Conservation (phyloP, 2,329 filamentous ascomycete genomes). For the Emericellopsis cladophorae region DNA sequence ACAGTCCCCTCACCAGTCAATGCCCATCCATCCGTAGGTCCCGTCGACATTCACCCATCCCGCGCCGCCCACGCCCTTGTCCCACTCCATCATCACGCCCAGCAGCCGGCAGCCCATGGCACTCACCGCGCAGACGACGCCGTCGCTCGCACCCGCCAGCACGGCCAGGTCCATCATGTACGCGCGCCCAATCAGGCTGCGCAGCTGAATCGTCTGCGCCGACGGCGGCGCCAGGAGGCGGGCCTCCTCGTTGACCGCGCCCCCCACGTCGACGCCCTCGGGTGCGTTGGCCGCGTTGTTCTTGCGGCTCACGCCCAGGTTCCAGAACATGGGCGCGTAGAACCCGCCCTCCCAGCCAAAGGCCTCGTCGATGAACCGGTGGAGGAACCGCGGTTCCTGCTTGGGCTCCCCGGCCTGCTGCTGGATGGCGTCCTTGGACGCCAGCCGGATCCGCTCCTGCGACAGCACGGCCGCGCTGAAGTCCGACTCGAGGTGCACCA, state of each 20-base stretch:
- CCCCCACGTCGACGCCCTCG: conserved; percentile 9
- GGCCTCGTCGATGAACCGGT: conserved; percentile 41
- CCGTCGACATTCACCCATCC: conserved; percentile 75
- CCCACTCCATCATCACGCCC: conserved; percentile 82
- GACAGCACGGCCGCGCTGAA: conserved; percentile 47
- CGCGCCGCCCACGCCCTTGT: conserved; percentile 44
- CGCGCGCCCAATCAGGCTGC: conserved; percentile 65
- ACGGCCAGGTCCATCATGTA: conserved; percentile 74
- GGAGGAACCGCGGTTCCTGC: conserved; percentile 16
- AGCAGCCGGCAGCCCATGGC: conserved; percentile 60
- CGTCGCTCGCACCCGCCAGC: conserved; percentile 53
- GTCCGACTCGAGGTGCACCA: conserved; percentile 55
- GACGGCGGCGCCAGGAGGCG: conserved; percentile 20
- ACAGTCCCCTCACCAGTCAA: conserved; percentile 17
- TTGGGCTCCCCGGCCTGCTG: conserved; percentile 16
- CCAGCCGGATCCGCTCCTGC: conserved; percentile 66
- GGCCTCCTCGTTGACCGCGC: conserved; percentile 11
- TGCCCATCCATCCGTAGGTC: conserved; percentile 46
- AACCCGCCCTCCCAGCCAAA: conserved; percentile 86
- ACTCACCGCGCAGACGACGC: conserved; percentile 65
- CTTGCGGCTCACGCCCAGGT: conserved; percentile 43
- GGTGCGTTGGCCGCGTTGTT: conserved; percentile 23
- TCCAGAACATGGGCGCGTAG: conserved; percentile 72
- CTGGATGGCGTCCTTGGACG: conserved; percentile 42
- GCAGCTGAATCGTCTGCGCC: conserved; percentile 48